Conservation (phyloP, 83 land plant genomes). For the Thuja plicata region DNA sequence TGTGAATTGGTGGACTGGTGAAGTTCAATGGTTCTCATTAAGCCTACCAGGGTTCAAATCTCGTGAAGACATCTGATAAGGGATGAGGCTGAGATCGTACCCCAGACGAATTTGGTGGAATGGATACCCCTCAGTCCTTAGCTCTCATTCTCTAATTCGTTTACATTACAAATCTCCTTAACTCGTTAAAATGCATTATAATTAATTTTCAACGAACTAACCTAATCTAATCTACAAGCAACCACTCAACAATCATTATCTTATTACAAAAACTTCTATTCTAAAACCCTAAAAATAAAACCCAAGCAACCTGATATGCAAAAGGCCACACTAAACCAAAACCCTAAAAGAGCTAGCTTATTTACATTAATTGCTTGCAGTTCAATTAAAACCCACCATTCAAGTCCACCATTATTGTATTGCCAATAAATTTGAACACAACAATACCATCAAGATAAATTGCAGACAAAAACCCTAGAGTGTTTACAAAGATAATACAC, state of each 20-base stretch:
- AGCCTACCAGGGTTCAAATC: too few relatives aligned
- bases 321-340: neutral
- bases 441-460: neutral
- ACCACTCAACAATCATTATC: neutral
- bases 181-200: neutral
- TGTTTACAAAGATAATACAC: too few relatives aligned
- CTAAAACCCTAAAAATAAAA: neutral
- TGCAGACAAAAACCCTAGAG: neutral
- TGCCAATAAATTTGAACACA: neutral
- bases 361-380: neutral
- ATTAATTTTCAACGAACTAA: neutral
- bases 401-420: neutral
- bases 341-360: neutral
- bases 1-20: too few relatives aligned
- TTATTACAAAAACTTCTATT: neutral
- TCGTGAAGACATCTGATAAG: too few relatives aligned
- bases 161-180: too few relatives aligned
- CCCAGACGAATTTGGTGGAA: too few relatives aligned
- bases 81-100: too few relatives aligned
- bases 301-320: neutral
- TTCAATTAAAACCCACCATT: neutral
- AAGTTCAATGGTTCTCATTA: too few relatives aligned
- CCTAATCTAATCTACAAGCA: neutral
- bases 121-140: too few relatives aligned
- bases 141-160: neutral